Evolutionary conservation across 768 basidiomycete genomes (phyloP).

Genomic region (Kwoniella dejecticola): DNA sequence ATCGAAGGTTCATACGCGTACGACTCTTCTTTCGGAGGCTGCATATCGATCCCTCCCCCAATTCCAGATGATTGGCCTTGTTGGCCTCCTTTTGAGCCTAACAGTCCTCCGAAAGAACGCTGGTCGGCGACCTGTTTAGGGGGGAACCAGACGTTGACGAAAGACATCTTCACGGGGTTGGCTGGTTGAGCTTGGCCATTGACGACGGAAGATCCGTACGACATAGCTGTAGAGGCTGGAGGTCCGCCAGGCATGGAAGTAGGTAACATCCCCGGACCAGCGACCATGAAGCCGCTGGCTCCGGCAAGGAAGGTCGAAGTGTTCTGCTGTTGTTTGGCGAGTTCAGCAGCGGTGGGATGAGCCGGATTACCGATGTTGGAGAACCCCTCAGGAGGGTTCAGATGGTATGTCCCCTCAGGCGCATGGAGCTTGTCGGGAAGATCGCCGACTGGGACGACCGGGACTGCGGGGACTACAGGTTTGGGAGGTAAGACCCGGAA

Average conservation of each 20-base stretch:
- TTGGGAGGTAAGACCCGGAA: slow-evolving; percentile 41
- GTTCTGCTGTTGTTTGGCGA: slow-evolving; percentile 10
- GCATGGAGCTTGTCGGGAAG: slow-evolving; percentile 45
- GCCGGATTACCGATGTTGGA: slow-evolving; percentile 36
- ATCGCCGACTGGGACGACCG: slow-evolving; percentile 44
- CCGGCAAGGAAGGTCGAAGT: slow-evolving; percentile 30
- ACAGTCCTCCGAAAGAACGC: slow-evolving; percentile 35
- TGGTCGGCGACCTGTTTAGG: slow-evolving; percentile 33
- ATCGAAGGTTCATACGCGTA: slow-evolving; percentile 39
- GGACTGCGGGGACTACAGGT: slow-evolving; percentile 46
- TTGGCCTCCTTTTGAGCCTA: slow-evolving; percentile 32
- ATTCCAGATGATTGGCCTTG: not conserved
- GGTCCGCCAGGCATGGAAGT: slow-evolving; percentile 18
- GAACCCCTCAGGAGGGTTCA: slow-evolving; percentile 32
- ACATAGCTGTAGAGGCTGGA: slow-evolving; percentile 29
- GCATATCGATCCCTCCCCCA: not conserved
- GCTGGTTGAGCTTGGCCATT: slow-evolving; percentile 45
- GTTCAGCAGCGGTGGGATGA: slow-evolving; percentile 29
- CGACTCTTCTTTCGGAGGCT: slow-evolving; percentile 14
- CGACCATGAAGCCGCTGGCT: slow-evolving; percentile 40
- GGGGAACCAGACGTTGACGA: slow-evolving; percentile 48
- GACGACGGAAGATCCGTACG: slow-evolving; percentile 42
- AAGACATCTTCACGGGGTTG: slow-evolving; percentile 45
- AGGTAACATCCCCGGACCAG: slow-evolving; percentile 27
- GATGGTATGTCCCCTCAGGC: slow-evolving; percentile 48